Conservation (phyloP, 345 rosid genomes). For the Populus deltoides region DNA sequence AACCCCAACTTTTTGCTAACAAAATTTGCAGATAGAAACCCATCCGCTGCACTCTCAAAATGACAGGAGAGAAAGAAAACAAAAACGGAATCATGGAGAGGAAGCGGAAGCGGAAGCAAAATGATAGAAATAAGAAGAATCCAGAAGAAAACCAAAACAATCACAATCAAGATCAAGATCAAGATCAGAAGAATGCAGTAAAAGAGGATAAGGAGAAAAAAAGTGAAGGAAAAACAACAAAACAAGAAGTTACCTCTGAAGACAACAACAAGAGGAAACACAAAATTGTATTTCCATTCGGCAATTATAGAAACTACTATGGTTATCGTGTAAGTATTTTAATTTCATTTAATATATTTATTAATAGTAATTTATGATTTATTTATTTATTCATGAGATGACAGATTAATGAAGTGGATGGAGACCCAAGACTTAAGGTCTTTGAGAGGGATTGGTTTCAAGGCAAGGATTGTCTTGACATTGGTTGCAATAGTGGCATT, state of each 20-base stretch:
- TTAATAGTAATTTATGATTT: neutral
- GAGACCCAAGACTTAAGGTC: constrained; percentile 82
- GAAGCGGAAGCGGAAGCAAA: constrained; percentile 10
- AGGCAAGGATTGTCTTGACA: constrained; percentile 76
- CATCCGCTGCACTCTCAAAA: neutral
- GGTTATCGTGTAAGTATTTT: constrained; percentile 68
- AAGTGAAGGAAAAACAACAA: neutral
- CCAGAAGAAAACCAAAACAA: neutral
- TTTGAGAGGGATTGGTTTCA: constrained; percentile 78
- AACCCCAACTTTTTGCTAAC: neutral
- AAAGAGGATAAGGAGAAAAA: constrained; percentile 2
- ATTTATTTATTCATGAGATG: neutral
- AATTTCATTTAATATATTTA: neutral
- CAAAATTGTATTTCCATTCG: constrained; percentile 58
- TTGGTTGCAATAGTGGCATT: constrained; percentile 88
- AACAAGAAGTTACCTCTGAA: constrained; percentile 17
- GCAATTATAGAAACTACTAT: constrained; percentile 82
- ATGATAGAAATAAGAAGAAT: neutral
- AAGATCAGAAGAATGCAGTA: neutral
- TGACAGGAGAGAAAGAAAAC: neutral
- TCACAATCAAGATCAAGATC: neutral
- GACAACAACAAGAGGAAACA: constrained; percentile 45
- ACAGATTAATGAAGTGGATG: constrained; percentile 68
- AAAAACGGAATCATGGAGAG: neutral
- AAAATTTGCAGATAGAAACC: neutral